Percentiles rank a stretch among this genome's conserved stretches.
Evolutionary conservation across 2,329 filamentous ascomycete genomes (phyloP).

Genomic region (Phaeomoniella chlamydospora): DNA sequence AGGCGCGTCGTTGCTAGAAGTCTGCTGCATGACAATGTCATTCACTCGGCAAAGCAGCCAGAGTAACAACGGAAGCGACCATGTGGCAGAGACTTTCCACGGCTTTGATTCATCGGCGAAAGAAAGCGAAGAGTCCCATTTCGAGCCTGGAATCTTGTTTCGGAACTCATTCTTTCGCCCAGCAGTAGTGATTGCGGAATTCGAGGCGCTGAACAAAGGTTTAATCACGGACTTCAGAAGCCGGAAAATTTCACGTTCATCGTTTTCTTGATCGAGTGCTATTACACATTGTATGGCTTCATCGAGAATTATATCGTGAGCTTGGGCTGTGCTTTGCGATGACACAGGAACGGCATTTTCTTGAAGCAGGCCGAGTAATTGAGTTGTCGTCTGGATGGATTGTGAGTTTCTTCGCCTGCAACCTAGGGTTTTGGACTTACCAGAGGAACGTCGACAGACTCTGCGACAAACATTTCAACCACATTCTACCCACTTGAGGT

Average conservation of each 20-base stretch:
- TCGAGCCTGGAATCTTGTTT: slow-evolving; percentile 20
- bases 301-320: too few species aligned
- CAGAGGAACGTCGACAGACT: too few species aligned
- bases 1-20: slow-evolving; percentile 3
- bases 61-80: neutral
- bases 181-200: slow-evolving; percentile 23
- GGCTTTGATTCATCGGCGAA: slow-evolving; percentile 4
- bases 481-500: too few species aligned
- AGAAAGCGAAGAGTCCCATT: slow-evolving; percentile 16
- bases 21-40: neutral
- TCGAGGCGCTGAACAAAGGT: slow-evolving; percentile 25
- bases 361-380: too few species aligned
- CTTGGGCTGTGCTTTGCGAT: too few species aligned
- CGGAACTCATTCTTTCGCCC: slow-evolving; percentile 29
- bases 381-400: too few species aligned
- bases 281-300: too few species aligned
- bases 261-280: too few species aligned
- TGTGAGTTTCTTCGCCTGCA: too few species aligned
- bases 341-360: too few species aligned
- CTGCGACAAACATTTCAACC: too few species aligned
- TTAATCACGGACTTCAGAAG: slow-evolving; percentile 16
- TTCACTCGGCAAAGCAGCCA: neutral
- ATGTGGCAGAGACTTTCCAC: slow-evolving; percentile 8
- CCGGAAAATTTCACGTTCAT: neutral
- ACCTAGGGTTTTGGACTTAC: too few species aligned